Base-by-base conservation (phyloP, 805 yeast genomes). In the Saturnispora diversa region DNA sequence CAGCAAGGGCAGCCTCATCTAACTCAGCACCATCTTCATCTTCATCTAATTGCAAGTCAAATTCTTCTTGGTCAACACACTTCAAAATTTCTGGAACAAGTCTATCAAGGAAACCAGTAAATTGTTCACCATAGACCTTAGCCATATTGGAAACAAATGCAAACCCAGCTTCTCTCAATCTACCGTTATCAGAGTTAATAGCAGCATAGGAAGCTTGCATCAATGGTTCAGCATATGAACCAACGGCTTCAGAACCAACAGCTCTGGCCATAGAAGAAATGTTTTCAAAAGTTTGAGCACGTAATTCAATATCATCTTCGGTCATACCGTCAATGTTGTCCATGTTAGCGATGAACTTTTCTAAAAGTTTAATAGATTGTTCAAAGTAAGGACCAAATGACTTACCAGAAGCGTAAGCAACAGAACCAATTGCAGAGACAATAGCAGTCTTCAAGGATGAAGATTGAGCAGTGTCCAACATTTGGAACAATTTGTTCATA, bases 201-300 rank as follows among this genome's bases (percentile, higher is more conserved):
- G 94, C 80, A 43, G 69, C 69, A 58, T 85, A 82, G 22, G 96
- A 88, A 45, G 96, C 85, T 58, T 84, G 83, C 51, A 87, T 84
- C 59, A 88, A 72, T 20, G 95, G 90, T 57, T 80, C 79, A 38
- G 96, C 95, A 59, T 75, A 86, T 33, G 83, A 77, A 31, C 84
- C 75, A 66, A 92, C 92, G 0, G 86, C 70, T 52, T 82, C 90
- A 41, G 92, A 82, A 48, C 97, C 95, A 44, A 92, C 97, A 42
- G 99, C 97, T 62, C 88, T 77, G 42, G 95, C 97, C 83, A 92
- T 80, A 12, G 96, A 82, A 33, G 96, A 84, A 50, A 92, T 75
- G 56, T 92, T 83, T 68, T 92, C 99, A 51, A 92, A 80, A 40
- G 97, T 85, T 59, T 79, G 73, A 26, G 95, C 96, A 62, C 94